A percentile compares a stretch with the other conserved stretches of the same genome.
These are phyloP conservation scores for Aspergillus sp. DNA, from an alignment of 2,329 filamentous ascomycete species.

Conservation along the genomic window DNA sequence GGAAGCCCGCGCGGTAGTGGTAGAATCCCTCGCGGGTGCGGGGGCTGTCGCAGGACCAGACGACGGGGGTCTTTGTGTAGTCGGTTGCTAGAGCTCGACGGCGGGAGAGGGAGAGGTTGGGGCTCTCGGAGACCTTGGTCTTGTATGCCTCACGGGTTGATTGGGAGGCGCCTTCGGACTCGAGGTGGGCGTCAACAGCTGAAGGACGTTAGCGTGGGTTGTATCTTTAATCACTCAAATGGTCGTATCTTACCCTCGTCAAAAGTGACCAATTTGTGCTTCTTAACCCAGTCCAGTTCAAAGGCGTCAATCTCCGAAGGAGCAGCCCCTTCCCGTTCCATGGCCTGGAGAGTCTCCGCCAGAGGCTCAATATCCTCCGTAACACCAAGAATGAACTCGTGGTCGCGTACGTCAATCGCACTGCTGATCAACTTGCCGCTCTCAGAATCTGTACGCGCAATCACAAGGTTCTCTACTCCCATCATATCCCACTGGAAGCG, in stretches of 20 bases:
- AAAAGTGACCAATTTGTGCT: slow-evolving; percentile 77
- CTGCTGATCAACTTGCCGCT: slow-evolving; percentile 85
- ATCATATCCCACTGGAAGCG: slow-evolving; percentile 98
- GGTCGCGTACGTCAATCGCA: slow-evolving; percentile 86
- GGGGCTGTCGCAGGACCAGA: slow-evolving; percentile 86
- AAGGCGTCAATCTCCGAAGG: slow-evolving; percentile 77
- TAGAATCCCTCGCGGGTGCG: slow-evolving; percentile 75
- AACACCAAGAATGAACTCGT: slow-evolving; percentile 92
- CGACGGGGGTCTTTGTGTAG: slow-evolving; percentile 61
- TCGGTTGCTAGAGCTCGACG: slow-evolving; percentile 66
- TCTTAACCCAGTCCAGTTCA: slow-evolving; percentile 83
- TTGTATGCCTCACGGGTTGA: slow-evolving; percentile 64
- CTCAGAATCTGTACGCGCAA: slow-evolving; percentile 92
- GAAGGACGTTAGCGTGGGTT: slow-evolving; percentile 6
- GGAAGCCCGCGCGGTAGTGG: slow-evolving; percentile 60
- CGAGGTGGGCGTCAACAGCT: slow-evolving; percentile 70
- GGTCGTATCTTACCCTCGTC: slow-evolving; percentile 57
- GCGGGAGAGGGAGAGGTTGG: slow-evolving; percentile 69
- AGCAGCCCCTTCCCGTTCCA: slow-evolving; percentile 73
- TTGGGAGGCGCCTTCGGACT: slow-evolving; percentile 56
- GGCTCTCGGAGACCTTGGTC: slow-evolving; percentile 53
- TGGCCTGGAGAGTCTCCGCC: slow-evolving; percentile 79
- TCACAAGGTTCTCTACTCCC: slow-evolving; percentile 89
- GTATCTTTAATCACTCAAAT: neutral
- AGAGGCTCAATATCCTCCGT: slow-evolving; percentile 72